A percentile compares a stretch with the other conserved stretches of the same genome.
These are phyloP conservation scores for Backusella parvicylindrica DNA, from an alignment of 192 early-diverging fungal species.

Conservation along the genomic window DNA sequence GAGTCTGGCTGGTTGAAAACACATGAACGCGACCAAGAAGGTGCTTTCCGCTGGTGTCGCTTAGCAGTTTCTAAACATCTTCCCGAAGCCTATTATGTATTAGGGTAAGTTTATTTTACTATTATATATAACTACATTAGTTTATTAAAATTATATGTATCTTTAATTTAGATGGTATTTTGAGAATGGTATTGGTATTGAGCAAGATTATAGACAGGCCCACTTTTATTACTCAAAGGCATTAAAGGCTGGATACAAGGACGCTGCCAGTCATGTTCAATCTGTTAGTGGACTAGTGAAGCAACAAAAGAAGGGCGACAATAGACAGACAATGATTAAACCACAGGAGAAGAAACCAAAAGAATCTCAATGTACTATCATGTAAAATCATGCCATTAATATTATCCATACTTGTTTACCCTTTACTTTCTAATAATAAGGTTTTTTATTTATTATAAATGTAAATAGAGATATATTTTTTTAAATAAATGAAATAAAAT, in stretches of 20 bases:
- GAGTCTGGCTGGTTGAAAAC: conserved; percentile 1
- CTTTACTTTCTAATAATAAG: not conserved
- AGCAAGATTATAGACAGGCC: conserved; percentile 16
- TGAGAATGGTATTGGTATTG: conserved; percentile 23
- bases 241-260: conserved; percentile 14
- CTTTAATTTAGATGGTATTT: conserved; percentile 25
- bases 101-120: conserved; percentile 2
- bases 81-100: conserved; percentile 2
- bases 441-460: not conserved
- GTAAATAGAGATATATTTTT: not conserved
- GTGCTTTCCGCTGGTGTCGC: conserved; percentile 3
- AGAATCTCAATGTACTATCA: not conserved
- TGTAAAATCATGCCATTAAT: not conserved
- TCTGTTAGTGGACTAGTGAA: not conserved
- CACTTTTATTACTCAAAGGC: conserved; percentile 18
- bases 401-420: not conserved
- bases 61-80: not conserved
- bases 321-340: not conserved
- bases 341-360: not conserved
- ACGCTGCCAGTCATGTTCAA: not conserved
- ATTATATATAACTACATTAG: not conserved
- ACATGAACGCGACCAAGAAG: not conserved
- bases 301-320: not conserved
- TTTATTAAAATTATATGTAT: not conserved
- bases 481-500: not conserved